These are phyloP conservation scores for Penicillium freii DNA, from an alignment of 2,329 filamentous ascomycete genomes.

Conservation along the genomic window DNA sequence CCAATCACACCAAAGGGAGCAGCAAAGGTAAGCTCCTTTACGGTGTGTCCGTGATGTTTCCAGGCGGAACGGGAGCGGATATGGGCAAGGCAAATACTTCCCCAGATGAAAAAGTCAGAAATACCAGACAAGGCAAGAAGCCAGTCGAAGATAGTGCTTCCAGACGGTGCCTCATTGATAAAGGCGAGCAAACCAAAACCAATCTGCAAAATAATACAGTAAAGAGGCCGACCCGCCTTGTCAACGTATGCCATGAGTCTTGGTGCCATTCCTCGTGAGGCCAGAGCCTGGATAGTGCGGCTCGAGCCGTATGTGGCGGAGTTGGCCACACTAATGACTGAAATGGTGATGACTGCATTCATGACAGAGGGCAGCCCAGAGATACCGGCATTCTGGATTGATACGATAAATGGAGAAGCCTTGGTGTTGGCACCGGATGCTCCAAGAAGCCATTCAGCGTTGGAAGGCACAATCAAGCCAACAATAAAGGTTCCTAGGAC, in stretches of 20 bases:
- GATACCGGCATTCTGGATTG: conserved; percentile 61
- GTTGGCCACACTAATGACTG: conserved; percentile 60
- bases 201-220: conserved; percentile 42
- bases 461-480: conserved; percentile 46
- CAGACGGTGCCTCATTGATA: conserved; percentile 44
- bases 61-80: conserved; percentile 67
- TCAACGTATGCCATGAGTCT: conserved; percentile 48
- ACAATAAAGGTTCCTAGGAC: conserved; percentile 48
- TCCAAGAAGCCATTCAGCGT: conserved; percentile 42
- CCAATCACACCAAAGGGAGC: conserved; percentile 61
- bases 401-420: conserved; percentile 66
- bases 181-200: conserved; percentile 44
- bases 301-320: conserved; percentile 59
- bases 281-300: conserved; percentile 57
- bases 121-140: conserved; percentile 63
- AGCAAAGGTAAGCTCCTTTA: conserved; percentile 65
- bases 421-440: conserved; percentile 42
- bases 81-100: conserved; percentile 63
- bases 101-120: conserved; percentile 64
- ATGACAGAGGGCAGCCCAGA: conserved; percentile 61
- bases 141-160: conserved; percentile 60
- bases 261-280: conserved; percentile 47
- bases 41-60: conserved; percentile 55
- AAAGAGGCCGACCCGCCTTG: conserved; percentile 46
- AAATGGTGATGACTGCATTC: conserved; percentile 64